Evolutionary conservation across 192 early-diverging fungal species (phyloP).

Genomic region (Paraglomus brasilianum): DNA sequence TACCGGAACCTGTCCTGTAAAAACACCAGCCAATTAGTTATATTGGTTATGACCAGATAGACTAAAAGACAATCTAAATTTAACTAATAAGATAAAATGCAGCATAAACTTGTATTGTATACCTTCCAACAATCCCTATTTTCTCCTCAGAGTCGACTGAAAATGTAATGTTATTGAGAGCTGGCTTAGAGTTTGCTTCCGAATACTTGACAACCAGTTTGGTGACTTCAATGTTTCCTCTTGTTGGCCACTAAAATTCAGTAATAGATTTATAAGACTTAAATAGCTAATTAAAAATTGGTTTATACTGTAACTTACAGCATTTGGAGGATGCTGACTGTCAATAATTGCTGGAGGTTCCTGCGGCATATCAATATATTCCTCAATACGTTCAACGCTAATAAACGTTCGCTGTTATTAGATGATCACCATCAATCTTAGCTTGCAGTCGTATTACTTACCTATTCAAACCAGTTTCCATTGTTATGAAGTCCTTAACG

Average conservation of each 20-base stretch:
- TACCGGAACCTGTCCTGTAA: conserved; percentile 81
- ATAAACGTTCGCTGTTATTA: conserved; percentile 62
- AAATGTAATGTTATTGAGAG: conserved; percentile 75
- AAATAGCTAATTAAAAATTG: conserved; percentile 2
- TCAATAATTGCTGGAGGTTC: conserved; percentile 65
- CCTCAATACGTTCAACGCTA: conserved; percentile 81
- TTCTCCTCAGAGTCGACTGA: conserved; percentile 63
- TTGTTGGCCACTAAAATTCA: conserved; percentile 61
- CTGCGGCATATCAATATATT: conserved; percentile 79
- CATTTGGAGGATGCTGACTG: conserved; percentile 47
- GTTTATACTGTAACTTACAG: conserved; percentile 33
- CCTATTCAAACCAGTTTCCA: conserved; percentile 27
- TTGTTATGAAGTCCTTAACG: conserved; percentile 27
- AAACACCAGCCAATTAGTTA: background rate
- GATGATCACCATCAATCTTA: conserved; percentile 31
- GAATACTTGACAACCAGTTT: conserved; percentile 78
- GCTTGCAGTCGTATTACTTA: conserved; percentile 23
- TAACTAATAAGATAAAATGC: no score
- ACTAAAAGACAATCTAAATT: no score
- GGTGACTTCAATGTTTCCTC: conserved; percentile 69
- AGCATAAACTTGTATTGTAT: background rate
- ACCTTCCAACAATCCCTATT: conserved; percentile 87
- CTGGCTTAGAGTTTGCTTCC: conserved; percentile 56
- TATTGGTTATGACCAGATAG: background rate
- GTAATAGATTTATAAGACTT: background rate